Evolutionary conservation across 2,329 filamentous ascomycete genomes (phyloP).

Genomic region (Trichoderma citrinoviride): DNA sequence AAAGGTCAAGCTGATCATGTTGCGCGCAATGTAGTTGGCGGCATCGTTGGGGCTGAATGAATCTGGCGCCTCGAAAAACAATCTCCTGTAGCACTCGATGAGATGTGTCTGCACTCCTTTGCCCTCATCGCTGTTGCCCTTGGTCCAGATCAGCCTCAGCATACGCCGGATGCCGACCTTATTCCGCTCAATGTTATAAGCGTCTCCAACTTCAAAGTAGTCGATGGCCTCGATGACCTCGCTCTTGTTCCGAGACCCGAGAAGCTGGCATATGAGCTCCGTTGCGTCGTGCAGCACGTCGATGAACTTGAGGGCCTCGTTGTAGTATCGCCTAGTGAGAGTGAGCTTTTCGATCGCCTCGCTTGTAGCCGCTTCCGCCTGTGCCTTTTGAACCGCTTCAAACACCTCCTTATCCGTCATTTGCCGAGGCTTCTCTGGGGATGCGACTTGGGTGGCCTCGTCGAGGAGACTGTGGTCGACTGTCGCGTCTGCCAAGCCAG

Average conservation of each 20-base stretch:
- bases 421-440: slow-evolving; percentile 60
- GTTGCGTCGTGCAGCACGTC: slow-evolving; percentile 84
- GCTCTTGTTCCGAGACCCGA: slow-evolving; percentile 95
- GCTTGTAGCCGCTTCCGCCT: slow-evolving; percentile 82
- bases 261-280: slow-evolving; percentile 75
- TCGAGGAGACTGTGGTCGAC: slow-evolving; percentile 79
- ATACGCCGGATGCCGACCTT: slow-evolving; percentile 91
- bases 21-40: slow-evolving; percentile 91
- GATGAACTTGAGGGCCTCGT: slow-evolving; percentile 92
- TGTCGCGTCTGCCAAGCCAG: slow-evolving; percentile 56
- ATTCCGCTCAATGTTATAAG: slow-evolving; percentile 92
- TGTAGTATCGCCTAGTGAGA: slow-evolving; percentile 84
- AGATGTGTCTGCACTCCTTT: slow-evolving; percentile 96
- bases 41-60: slow-evolving; percentile 84
- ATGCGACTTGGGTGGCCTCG: slow-evolving; percentile 79
- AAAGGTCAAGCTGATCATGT: slow-evolving; percentile 99
- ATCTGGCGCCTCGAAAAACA: slow-evolving; percentile 94
- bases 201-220: slow-evolving; percentile 92
- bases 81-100: slow-evolving; percentile 91
- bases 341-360: slow-evolving; percentile 86
- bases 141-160: slow-evolving; percentile 97
- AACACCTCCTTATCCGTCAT: slow-evolving; percentile 79
- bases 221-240: slow-evolving; percentile 99
- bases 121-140: slow-evolving; percentile 97
- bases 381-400: slow-evolving; percentile 71